Conservation (phyloP, 2,329 filamentous ascomycete species). For the Fusarium lateritium region DNA sequence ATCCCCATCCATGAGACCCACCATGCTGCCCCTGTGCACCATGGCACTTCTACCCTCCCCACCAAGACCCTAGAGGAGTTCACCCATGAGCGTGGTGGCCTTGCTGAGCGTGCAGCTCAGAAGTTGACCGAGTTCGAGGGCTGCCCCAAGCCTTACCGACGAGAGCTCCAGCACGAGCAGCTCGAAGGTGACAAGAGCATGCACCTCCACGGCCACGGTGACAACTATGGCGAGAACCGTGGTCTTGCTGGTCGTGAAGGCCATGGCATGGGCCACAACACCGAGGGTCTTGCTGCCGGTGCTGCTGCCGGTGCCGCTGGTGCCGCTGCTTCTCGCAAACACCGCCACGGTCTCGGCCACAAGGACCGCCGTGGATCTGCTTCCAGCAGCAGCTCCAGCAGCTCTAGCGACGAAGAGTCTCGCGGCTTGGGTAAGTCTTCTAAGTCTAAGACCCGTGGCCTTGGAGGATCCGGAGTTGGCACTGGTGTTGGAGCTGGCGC, state of each 20-base stretch:
- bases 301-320: constrained; percentile 31
- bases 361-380: constrained; percentile 27
- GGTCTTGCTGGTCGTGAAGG: constrained; percentile 14
- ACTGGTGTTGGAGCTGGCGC: constrained; percentile 21
- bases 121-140: constrained; percentile 72
- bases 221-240: constrained; percentile 37
- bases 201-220: constrained; percentile 32
- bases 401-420: constrained; percentile 39
- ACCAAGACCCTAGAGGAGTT: constrained; percentile 77
- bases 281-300: constrained; percentile 28
- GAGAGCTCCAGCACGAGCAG: constrained; percentile 25
- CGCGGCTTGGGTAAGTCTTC: constrained; percentile 33
- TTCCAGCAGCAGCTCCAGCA: constrained; percentile 29
- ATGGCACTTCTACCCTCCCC: constrained; percentile 75
- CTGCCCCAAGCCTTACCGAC: constrained; percentile 62
- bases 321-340: constrained; percentile 26
- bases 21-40: constrained; percentile 76
- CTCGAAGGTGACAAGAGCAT: constrained; percentile 34
- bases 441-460: constrained; percentile 32
- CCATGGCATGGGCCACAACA: constrained; percentile 8
- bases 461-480: constrained; percentile 12
- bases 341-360: constrained; percentile 24
- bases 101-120: constrained; percentile 68
- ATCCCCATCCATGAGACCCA: constrained; percentile 81
- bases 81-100: constrained; percentile 58